Percentiles rank a stretch among this genome's conserved stretches.
These are phyloP conservation scores for Debaryomyces nepalensis DNA, from an alignment of 1,139 yeast species.

Conservation along the genomic window DNA sequence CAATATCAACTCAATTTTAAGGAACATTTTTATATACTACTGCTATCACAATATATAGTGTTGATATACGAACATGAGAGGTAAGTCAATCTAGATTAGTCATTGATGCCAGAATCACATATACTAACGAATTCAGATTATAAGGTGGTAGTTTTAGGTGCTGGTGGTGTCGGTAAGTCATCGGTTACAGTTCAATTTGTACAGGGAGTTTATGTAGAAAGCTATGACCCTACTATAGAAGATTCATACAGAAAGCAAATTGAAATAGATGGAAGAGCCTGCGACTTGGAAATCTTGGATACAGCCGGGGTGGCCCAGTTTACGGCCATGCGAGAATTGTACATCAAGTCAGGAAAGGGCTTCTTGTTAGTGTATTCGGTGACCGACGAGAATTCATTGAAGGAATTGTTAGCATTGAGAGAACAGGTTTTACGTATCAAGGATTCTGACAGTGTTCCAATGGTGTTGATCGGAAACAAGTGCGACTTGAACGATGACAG, in stretches of 20 bases:
- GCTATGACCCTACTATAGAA: slow-evolving; percentile 56
- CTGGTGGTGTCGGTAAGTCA: slow-evolving; percentile 59
- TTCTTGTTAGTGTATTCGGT: slow-evolving; percentile 87
- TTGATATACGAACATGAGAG: slow-evolving; percentile 12
- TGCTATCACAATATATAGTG: too few species aligned
- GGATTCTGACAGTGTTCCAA: slow-evolving; percentile 76
- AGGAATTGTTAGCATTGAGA: slow-evolving; percentile 78
- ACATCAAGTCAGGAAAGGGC: slow-evolving; percentile 86
- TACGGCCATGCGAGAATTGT: slow-evolving; percentile 66
- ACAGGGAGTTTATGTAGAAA: slow-evolving; percentile 56
- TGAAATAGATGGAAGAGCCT: slow-evolving; percentile 88
- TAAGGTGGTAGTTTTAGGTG: slow-evolving; percentile 55
- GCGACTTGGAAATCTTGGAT: slow-evolving; percentile 71
- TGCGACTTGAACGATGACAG: slow-evolving; percentile 80
- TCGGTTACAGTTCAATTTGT: slow-evolving; percentile 57
- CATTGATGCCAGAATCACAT: not conserved
- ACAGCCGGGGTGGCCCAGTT: slow-evolving; percentile 59
- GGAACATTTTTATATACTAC: too few species aligned
- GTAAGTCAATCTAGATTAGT: slow-evolving; percentile 9
- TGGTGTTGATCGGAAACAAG: slow-evolving; percentile 89
- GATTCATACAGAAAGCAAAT: slow-evolving; percentile 90
- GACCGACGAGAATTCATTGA: slow-evolving; percentile 83
- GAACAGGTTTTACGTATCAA: slow-evolving; percentile 91
- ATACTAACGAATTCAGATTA: slow-evolving; percentile 34
- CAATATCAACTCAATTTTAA: not conserved